Evolutionary conservation across 352 stramenopile species (phyloP).

Genomic region (Pythium periplocum): DNA sequence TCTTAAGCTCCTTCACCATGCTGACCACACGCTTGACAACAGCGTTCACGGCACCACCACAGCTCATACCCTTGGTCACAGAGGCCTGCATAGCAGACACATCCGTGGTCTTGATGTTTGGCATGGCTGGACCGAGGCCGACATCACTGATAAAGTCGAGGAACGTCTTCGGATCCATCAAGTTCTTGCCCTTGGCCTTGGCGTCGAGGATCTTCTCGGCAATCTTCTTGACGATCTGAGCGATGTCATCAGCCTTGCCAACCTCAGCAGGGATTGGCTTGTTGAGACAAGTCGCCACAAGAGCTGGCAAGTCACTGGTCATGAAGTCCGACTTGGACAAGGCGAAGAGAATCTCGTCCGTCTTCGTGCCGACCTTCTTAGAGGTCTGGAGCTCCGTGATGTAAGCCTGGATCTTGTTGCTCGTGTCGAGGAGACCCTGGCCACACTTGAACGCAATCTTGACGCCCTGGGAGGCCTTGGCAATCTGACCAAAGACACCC

Average conservation of each 20-base stretch:
- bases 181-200: background rate
- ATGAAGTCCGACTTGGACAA: conserved; percentile 41
- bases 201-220: background rate
- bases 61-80: background rate
- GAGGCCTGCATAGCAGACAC: background rate
- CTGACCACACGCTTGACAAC: conserved; percentile 14
- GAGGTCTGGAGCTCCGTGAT: conserved; percentile 23
- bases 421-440: conserved; percentile 21
- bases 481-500: conserved; percentile 1
- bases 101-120: background rate
- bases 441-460: background rate
- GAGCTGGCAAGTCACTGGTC: conserved; percentile 31
- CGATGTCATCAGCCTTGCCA: background rate
- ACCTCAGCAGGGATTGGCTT: background rate
- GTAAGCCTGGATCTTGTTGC: conserved; percentile 29
- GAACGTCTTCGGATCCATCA: background rate
- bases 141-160: background rate
- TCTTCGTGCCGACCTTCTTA: conserved; percentile 15
- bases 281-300: conserved; percentile 13
- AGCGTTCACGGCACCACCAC: conserved; percentile 8
- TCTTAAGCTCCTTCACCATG: conserved; percentile 14
- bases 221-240: background rate
- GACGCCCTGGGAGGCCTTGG: background rate
- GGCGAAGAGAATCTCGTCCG: conserved; percentile 27
- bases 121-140: background rate